Evolutionary conservation across 148 eudicot species (phyloP).

Genomic region (Rhododendron griersonianum): DNA sequence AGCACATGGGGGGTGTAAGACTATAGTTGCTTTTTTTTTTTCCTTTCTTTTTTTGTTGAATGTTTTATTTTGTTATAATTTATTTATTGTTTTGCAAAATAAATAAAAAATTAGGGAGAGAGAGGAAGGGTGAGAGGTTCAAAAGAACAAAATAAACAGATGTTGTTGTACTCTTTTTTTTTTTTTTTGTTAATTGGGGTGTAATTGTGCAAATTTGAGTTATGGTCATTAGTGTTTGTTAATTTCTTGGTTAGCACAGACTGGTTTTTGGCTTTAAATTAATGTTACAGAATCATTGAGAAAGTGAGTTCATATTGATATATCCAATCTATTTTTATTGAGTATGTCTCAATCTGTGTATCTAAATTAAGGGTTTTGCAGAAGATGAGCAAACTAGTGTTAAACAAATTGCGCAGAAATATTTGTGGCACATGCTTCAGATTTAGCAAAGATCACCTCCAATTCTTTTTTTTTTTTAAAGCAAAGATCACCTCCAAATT

Average conservation of each 20-base stretch:
- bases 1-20: constrained; percentile 2
- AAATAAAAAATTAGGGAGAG: not conserved
- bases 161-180: not conserved
- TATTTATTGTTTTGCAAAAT: constrained; percentile 7
- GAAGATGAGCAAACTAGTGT: not conserved
- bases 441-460: not conserved
- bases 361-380: not conserved
- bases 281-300: not conserved
- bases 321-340: not conserved
- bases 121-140: not conserved
- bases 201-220: not conserved
- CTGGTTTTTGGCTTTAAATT: not conserved
- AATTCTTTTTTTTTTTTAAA: not conserved
- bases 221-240: not conserved
- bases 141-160: not conserved
- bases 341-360: not conserved
- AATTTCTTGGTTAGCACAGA: not conserved
- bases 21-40: not conserved
- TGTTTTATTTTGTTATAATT: constrained; percentile 4
- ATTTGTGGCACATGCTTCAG: not conserved
- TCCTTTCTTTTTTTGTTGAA: not conserved
- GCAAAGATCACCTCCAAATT: not conserved
- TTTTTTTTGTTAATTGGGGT: not conserved
- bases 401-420: not conserved
- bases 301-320: not conserved